phyloP scores from a whole-genome alignment of 306 rosid genomes.

The Lablab purpureus region DNA sequence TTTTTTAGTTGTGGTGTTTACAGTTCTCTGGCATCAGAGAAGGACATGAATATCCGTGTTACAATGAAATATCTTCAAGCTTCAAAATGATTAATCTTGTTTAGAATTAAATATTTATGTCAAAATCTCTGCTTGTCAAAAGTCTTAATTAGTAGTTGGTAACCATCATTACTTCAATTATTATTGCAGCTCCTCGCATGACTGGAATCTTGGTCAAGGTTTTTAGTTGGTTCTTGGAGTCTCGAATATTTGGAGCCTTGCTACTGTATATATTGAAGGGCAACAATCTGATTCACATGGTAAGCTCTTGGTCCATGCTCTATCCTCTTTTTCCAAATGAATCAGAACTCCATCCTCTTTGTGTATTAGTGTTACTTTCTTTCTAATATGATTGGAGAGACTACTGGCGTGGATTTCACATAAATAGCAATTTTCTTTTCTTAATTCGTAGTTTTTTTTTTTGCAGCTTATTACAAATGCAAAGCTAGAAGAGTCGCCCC shows the following conservation, averaged over 20 bases:
- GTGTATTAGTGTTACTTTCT: background rate
- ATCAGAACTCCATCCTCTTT: slow-evolving; percentile 13
- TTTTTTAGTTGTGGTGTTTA: background rate
- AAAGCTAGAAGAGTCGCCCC: slow-evolving; percentile 78
- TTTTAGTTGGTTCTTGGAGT: slow-evolving; percentile 77
- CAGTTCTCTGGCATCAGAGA: background rate
- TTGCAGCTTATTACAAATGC: slow-evolving; percentile 82
- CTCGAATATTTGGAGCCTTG: slow-evolving; percentile 62
- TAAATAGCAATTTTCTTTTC: background rate
- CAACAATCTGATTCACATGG: slow-evolving; percentile 77
- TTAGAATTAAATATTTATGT: slow-evolving; percentile 7
- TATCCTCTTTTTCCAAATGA: background rate
- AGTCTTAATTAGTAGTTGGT: background rate
- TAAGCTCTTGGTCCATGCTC: slow-evolving; percentile 41
- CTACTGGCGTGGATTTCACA: background rate
- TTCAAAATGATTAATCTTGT: background rate
- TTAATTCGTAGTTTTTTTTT: background rate
- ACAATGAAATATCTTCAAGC: background rate
- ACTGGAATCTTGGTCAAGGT: slow-evolving; percentile 78
- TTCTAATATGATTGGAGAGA: background rate
- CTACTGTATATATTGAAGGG: slow-evolving; percentile 66
- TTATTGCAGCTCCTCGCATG: slow-evolving; percentile 79
- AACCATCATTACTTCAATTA: slow-evolving; percentile 26
- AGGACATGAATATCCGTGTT: background rate
- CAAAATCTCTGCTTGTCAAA: slow-evolving; percentile 2